Evolutionary conservation across 2,329 filamentous ascomycete species (phyloP), one percentile per base, ranked within the genome.

Genomic region (Teratosphaeria destructans): DNA sequence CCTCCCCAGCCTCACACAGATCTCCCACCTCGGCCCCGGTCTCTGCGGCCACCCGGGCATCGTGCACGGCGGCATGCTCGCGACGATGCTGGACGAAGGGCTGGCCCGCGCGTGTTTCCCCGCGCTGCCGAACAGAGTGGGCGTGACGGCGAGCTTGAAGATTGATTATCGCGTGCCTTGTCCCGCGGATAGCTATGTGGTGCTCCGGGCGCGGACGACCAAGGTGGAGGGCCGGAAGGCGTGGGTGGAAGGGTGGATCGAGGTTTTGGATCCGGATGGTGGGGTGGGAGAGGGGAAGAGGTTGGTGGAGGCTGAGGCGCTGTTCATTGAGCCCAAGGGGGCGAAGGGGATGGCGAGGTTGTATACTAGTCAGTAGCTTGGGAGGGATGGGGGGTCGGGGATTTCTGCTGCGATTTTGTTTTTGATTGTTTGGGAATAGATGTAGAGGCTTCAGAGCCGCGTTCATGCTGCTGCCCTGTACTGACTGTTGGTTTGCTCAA

Each of bases 191-290:
- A 82, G 83, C 62, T 94, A 88, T 70, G 78, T 95, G 34, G 89
- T 95, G 52, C 76, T 99, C 60, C 81, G 83, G 62, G 92, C 90
- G 3, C 83, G 85, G 71, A 96, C 92, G 23, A 86, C 83, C 10
- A 92, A 88, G 77, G 88, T 93, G 1, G 91, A 97, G 71, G 93
- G 94, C 0, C 82, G 94, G 63, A 97, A 97, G 78, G 93, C 91
- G 12, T 96, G 90, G 90, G 90, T 96, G 1, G 87, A 89, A 75
- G 94, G 90, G 1, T 83, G 84, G 66, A 86, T 97, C 67, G 91
- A 96, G 81, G 86, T 89, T 59, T 75, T 97, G 62, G 82, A 83
- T 60, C 74, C 79, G 29, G 68, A 64, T 14, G 68, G 66, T 8
- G 68, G 64, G 56, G 67, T 81, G 14, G 76, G 80, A 29, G 78